phyloP scores from a whole-genome alignment of 495 filamentous ascomycete genomes.

The Poronia punctata region DNA sequence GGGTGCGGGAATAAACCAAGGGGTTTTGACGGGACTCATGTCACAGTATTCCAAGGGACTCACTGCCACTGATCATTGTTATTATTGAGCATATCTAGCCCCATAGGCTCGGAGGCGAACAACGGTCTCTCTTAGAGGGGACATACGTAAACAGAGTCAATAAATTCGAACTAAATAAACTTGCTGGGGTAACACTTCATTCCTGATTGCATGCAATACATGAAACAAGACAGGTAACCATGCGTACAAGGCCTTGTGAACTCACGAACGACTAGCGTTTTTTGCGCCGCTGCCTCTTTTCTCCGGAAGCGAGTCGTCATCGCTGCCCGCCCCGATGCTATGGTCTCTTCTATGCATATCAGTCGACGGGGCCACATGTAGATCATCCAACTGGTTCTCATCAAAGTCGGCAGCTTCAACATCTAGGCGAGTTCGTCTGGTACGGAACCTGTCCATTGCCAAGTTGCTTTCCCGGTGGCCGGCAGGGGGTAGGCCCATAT shows the following conservation, averaged over 20 bases:
- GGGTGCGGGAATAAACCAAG: too few species aligned
- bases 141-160: too few species aligned
- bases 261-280: background rate
- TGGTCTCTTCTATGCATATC: constrained; percentile 39
- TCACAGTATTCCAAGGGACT: too few species aligned
- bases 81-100: too few species aligned
- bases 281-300: constrained; percentile 13
- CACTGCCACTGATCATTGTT: too few species aligned
- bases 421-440: constrained; percentile 46
- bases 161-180: too few species aligned
- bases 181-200: too few species aligned
- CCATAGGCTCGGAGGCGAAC: too few species aligned
- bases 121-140: too few species aligned
- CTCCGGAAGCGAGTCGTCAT: constrained; percentile 35
- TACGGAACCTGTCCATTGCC: constrained; percentile 44
- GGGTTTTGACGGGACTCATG: too few species aligned
- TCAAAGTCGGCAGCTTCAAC: constrained; percentile 86
- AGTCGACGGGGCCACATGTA: constrained; percentile 47
- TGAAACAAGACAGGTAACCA: background rate
- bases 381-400: constrained; percentile 75
- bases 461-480: constrained; percentile 16
- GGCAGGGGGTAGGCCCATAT: constrained; percentile 42
- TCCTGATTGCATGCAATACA: too few species aligned
- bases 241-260: background rate
- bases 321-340: constrained; percentile 52